Percentiles rank a stretch among this genome's conserved stretches.
phyloP scores from a whole-genome alignment of 176 grass and related monocot species.

The Carex pumila region DNA sequence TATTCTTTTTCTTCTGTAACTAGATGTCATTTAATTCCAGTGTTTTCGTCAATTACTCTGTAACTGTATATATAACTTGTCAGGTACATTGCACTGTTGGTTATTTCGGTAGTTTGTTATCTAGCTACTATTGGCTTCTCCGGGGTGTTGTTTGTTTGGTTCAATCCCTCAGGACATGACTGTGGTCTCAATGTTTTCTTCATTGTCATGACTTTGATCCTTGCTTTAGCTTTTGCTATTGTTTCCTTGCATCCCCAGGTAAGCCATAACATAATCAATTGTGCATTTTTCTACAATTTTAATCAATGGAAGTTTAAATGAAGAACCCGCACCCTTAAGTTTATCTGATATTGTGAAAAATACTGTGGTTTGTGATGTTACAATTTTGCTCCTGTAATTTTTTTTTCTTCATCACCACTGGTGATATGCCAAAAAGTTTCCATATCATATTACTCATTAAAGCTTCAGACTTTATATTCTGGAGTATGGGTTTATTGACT shows the following conservation, averaged over 20 bases:
- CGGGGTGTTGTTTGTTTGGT: conserved; percentile 87
- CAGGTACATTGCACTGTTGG: conserved; percentile 82
- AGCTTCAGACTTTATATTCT: not conserved
- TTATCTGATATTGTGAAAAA: not conserved
- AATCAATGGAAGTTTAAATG: not conserved
- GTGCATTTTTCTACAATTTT: not conserved
- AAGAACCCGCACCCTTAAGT: not conserved
- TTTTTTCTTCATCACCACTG: not conserved
- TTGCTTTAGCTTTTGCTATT: conserved; percentile 83
- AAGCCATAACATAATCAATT: not conserved
- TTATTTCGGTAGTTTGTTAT: conserved; percentile 71
- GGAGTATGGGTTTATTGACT: not conserved
- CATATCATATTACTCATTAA: not conserved
- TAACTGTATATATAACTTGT: conserved; percentile 25
- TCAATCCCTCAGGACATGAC: conserved; percentile 84
- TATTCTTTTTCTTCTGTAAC: not conserved
- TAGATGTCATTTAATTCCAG: not conserved
- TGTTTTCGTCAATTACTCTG: conserved; percentile 9
- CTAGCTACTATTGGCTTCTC: conserved; percentile 68
- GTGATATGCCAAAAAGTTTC: not conserved
- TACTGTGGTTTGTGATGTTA: not conserved
- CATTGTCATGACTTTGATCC: conserved; percentile 85
- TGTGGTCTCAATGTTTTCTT: conserved; percentile 95
- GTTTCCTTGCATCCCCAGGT: conserved; percentile 85
- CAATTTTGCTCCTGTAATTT: not conserved